Evolutionary conservation across 2,329 filamentous ascomycete species (phyloP), one percentile per base, ranked within the genome.

Genomic region (Cytospora leucostoma): DNA sequence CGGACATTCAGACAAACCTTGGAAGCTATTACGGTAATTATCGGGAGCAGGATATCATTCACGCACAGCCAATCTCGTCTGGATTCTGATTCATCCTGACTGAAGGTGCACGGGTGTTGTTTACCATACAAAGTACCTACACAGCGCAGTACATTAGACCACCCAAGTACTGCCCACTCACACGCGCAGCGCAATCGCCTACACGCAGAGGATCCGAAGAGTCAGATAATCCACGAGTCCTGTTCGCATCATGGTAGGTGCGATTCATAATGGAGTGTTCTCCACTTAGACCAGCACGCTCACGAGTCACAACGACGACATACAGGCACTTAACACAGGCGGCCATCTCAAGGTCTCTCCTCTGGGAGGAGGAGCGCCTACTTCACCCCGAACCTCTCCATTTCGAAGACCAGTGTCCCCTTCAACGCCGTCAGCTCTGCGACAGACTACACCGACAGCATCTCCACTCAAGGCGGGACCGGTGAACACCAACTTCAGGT

Each of bases 341-440:
- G 53, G 53, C 35, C 61, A 64, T 47, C 47, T 63, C 19, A 66
- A 66, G 44, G 58, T 57, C 11, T 57, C 63, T 27, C 61, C 62
- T 34, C 44, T 62, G 19, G 52, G 44, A 40, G 60, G 40, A 59
- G 64, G 37, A 35, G 40, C 50, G 33, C 55, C 58, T 33, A 40
- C 87, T 68, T 88, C 89, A 54, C 84, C 86, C 69, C 86, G 90
- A 73, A 83, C 78, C 71, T 89, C 86, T 57, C 86, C 86, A 13
- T 89, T 89, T 72, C 82, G 86, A 64, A 77, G 86, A 68, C 80
- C 84, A 59, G 84, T 86, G 68, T 86, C 85, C 21, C 84, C 86
- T 21, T 82, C 84, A 32, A 91, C 89, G 11, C 88, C 89, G 3
- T 89, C 85, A 38, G 77, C 84, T 33, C 76, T 91, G 62, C 84